These are phyloP conservation scores for Coemansia sp. DNA, from an alignment of 192 early-diverging fungal genomes.

Conservation along the genomic window DNA sequence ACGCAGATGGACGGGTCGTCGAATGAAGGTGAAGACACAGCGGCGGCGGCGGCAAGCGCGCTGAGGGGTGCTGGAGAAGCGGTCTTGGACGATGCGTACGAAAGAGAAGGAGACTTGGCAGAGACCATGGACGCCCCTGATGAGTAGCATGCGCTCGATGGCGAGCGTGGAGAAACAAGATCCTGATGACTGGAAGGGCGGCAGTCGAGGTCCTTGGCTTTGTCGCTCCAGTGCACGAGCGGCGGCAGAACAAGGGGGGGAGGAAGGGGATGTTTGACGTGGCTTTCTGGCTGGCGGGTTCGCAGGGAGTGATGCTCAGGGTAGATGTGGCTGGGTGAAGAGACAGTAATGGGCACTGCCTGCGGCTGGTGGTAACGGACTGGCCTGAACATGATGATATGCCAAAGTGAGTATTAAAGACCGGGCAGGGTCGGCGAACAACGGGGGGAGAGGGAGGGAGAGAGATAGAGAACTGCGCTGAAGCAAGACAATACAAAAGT, in stretches of 20 bases:
- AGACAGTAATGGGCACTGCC: slow-evolving; percentile 5
- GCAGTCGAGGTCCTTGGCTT: not conserved
- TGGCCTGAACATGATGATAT: slow-evolving; percentile 21
- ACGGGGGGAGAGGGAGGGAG: not conserved
- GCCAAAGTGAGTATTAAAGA: not conserved
- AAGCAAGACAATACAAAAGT: slow-evolving; percentile 8
- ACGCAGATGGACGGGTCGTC: not conserved
- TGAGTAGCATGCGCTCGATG: slow-evolving; percentile 22
- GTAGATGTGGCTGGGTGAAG: slow-evolving; percentile 24
- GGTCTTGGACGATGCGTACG: slow-evolving; percentile 27
- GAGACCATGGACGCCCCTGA: slow-evolving; percentile 12
- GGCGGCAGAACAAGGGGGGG: slow-evolving; percentile 9
- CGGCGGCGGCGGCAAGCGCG: slow-evolving; percentile 17
- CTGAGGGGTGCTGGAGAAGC: slow-evolving; percentile 30
- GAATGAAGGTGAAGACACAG: not conserved
- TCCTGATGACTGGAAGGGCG: not conserved
- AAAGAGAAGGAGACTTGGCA: slow-evolving; percentile 26
- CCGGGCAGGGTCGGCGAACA: not conserved
- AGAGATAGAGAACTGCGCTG: not conserved
- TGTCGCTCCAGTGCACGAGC: slow-evolving; percentile 1
- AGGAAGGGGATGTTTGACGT: not conserved
- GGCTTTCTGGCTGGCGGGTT: slow-evolving; percentile 2
- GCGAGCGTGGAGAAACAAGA: slow-evolving; percentile 13
- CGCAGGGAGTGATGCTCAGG: slow-evolving; percentile 13
- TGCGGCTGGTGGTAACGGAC: slow-evolving; percentile 11